Base-by-base conservation (phyloP, 345 rosid genomes). In the Camelina hispida region DNA sequence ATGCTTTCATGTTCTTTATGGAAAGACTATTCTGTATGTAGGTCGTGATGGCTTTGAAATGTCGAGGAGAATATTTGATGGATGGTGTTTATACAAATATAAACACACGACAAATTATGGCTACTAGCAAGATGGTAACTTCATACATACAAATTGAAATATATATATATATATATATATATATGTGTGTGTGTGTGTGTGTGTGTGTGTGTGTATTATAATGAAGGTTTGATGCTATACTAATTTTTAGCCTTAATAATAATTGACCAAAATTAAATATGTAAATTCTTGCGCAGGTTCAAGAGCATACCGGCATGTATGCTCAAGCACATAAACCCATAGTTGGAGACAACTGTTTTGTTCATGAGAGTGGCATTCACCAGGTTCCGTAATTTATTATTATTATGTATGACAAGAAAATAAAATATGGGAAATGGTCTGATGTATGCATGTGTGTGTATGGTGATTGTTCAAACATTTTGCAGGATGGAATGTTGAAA, bases 271-370 rank as follows among this genome's bases (percentile, higher is more conserved):
- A 7, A 34, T 34, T 34, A 7, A 1, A 34, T 47, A 10, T 61
- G 54, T 11, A 62, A 52, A 34, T 3, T 32, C 0, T 42, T 62
- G 75, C n/a, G 55, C 60, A 93, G 98, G 95, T 93, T 9, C 96
- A 93, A 78, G 96, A 93, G 58, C 84, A 80, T 66, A 87, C 87
- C 0, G 95, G 97, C 20, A 78, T 93, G 79, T 82, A 83, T 17
- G 78, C 89, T 65, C 98, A 91, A 84, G 90, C 96, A 9, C 93
- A 91, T 81, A 93, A 93, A 72, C 97, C 97, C n/a, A 88, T 93
- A 63, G 96, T 93, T 79, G 96, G 98, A 78, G 92, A 81, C 46
- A 90, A 90, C 80, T 91, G 96, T 80, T 93, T 90, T 81, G 93
- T 92, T 81, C 96, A 91, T 79, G 93, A 89, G 75, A 91, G 97